Conservation (phyloP, 2,329 filamentous ascomycete species). For the Cladophialophora exuberans region DNA sequence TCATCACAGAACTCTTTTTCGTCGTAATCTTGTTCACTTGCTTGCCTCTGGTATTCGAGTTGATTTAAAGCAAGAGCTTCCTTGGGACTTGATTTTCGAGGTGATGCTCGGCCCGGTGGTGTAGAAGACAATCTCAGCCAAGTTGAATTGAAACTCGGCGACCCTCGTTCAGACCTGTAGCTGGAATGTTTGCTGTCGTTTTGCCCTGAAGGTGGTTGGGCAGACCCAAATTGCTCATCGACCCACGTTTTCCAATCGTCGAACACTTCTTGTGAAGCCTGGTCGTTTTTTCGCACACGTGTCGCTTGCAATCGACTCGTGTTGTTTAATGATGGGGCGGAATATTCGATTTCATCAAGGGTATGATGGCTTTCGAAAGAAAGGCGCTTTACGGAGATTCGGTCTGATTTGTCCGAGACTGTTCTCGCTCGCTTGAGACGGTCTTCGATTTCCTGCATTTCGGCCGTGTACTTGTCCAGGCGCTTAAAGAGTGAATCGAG, state of each 20-base stretch:
- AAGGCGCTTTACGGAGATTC: conserved; percentile 2
- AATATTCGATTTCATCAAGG: neutral
- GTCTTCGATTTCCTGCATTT: conserved; percentile 22
- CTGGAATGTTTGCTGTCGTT: conserved; percentile 12
- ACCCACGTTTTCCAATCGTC: conserved; percentile 4
- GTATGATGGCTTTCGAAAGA: conserved; percentile 14
- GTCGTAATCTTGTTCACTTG: neutral
- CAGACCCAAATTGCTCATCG: conserved; percentile 2
- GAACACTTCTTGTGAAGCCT: neutral
- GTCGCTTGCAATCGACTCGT: too few species aligned
- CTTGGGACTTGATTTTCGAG: neutral
- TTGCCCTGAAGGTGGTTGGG: neutral
- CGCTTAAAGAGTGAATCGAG: conserved; percentile 22
- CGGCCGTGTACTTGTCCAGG: conserved; percentile 24
- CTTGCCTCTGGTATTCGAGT: neutral
- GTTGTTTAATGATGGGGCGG: too few species aligned
- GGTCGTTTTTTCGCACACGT: neutral
- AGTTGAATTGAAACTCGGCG: neutral
- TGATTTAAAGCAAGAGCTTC: neutral
- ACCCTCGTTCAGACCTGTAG: neutral
- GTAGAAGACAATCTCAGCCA: conserved; percentile 3
- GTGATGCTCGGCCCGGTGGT: neutral
- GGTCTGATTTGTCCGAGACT: conserved; percentile 9
- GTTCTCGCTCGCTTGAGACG: conserved; percentile 12
- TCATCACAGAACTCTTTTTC: conserved; percentile 5